These are phyloP conservation scores for Monilinia vaccinii-corymbosi DNA, from an alignment of 2,329 filamentous ascomycete genomes.

Conservation along the genomic window DNA sequence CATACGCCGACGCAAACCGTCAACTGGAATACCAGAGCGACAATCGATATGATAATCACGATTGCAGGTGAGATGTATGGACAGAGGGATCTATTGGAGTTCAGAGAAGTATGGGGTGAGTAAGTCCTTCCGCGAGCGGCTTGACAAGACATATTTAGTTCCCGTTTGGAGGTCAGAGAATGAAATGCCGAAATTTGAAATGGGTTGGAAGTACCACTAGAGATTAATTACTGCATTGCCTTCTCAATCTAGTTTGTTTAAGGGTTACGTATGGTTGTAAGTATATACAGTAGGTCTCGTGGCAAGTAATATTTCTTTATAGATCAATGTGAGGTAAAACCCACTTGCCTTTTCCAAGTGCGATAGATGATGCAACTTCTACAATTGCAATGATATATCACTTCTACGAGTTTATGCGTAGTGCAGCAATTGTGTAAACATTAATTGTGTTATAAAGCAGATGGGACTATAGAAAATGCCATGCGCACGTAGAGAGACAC, in stretches of 20 bases:
- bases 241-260: background rate
- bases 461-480: background rate
- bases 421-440: background rate
- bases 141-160: background rate
- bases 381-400: background rate
- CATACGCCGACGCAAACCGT: slow-evolving; percentile 10
- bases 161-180: background rate
- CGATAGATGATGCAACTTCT: background rate
- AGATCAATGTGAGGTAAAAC: background rate
- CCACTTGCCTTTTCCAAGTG: background rate
- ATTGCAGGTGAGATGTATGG: slow-evolving; percentile 84
- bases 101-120: slow-evolving; percentile 46
- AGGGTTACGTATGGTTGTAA: background rate
- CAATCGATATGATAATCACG: slow-evolving; percentile 85
- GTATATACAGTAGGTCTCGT: background rate
- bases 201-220: background rate
- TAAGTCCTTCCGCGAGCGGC: background rate
- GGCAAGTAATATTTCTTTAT: background rate
- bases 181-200: background rate
- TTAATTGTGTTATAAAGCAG: background rate
- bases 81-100: slow-evolving; percentile 75
- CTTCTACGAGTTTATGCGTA: background rate
- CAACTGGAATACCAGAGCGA: slow-evolving; percentile 43
- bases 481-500: background rate
- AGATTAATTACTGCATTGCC: background rate